Base-by-base conservation (phyloP, 805 yeast genomes). In the Saccharomycopsis guyanensis region DNA sequence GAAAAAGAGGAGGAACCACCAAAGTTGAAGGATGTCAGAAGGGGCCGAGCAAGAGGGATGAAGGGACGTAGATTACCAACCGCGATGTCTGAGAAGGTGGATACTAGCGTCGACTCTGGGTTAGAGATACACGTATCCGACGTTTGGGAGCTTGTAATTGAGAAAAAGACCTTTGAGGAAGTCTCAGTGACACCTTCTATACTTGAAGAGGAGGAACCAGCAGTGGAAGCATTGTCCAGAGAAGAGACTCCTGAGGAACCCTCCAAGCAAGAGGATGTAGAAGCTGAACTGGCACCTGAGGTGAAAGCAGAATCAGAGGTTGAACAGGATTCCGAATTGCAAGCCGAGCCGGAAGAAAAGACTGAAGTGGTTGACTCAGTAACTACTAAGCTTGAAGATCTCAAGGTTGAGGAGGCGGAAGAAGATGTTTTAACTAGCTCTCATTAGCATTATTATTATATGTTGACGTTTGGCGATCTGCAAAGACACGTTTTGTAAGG, bases 11-110 rank as follows among this genome's bases (percentile, higher is more conserved):
- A 13, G 36, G 37, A 27, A 50, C 40, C 29, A 7, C 10, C 7
- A 38, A 45, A 20, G 37, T 51, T 59, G 4, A 51, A 48, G 5
- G 76, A 74, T 56, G 60, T 61, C 3, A 60, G 75, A 57, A 66
- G 65, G 42, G 66, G 76, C 25, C 72, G 91, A 56, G 81, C 80
- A 0, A 79, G 66, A 54, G 93, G 91, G 0, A 18, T 18, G 18
- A 45, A 41, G 25, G 44, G 51, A 4, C 45, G 53, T 45, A 47
- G 48, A 42, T 47, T 50, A 33, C 53, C 53, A 20, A 32, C 47
- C n/a, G 29, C 47, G 16, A 42, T 46, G 16, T 24, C 42, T 1
- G 40, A 47, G 20, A 44, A 40, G 22, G 48, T 50, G 19, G 53
- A 50, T 20, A 37, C 42, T 7, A 39, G 25, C 38, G 22, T 33